phyloP scores from a whole-genome alignment of 208 protist genomes.

The Herpetomonas tarakana region DNA sequence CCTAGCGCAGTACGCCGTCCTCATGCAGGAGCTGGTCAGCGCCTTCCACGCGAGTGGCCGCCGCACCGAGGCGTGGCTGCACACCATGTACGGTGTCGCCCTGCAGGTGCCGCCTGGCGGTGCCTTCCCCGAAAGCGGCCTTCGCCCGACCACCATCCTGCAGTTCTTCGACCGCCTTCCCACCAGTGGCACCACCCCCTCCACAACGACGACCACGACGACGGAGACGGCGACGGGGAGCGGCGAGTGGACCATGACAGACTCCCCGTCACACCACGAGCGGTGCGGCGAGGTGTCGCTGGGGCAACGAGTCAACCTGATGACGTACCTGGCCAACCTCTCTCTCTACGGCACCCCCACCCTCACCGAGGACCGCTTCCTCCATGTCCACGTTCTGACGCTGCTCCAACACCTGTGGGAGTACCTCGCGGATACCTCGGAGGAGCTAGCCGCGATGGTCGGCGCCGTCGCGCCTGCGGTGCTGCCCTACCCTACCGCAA shows the following conservation, averaged over 20 bases:
- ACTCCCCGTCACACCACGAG: no score
- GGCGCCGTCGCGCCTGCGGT: neutral
- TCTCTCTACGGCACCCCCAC: conserved; percentile 25
- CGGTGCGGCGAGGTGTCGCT: neutral
- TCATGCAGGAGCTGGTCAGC: conserved; percentile 2
- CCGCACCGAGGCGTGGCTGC: conserved; percentile 22
- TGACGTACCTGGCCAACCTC: conserved; percentile 26
- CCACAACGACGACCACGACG: no score
- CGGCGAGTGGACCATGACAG: no score
- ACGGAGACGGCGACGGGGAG: no score
- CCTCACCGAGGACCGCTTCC: conserved; percentile 30
- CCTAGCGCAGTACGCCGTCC: conserved; percentile 10
- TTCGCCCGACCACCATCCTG: conserved; percentile 9
- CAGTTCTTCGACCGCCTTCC: conserved; percentile 18
- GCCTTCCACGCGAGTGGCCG: conserved; percentile 1
- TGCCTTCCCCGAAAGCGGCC: conserved; percentile 16
- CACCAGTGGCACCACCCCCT: no score
- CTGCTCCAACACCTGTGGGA: conserved; percentile 49
- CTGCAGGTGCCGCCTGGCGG: conserved; percentile 20
- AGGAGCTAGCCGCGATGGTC: conserved; percentile 12
- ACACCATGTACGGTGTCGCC: conserved; percentile 40
- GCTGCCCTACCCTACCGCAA: neutral
- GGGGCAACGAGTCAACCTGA: neutral
- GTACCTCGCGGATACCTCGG: conserved; percentile 19
- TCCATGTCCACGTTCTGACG: conserved; percentile 36